phyloP scores from a whole-genome alignment of 805 yeast genomes.

The Starmerella floris region DNA sequence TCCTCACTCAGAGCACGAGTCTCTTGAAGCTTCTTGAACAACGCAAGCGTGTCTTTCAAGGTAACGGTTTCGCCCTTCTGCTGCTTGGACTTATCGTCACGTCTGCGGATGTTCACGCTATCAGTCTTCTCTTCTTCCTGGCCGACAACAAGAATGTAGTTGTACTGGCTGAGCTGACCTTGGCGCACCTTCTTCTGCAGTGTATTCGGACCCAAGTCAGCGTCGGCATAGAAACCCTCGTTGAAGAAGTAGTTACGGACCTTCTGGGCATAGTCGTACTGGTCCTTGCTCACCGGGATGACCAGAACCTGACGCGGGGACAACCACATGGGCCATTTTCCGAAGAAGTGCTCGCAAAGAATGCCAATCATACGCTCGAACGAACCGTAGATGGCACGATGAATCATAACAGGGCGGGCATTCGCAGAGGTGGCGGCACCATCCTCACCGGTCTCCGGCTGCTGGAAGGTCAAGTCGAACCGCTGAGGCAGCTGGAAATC shows the following conservation, averaged over 20 bases:
- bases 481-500: constrained; percentile 96
- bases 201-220: constrained; percentile 87
- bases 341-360: constrained; percentile 93
- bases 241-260: constrained; percentile 51
- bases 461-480: constrained; percentile 78
- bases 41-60: constrained; percentile 56
- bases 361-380: constrained; percentile 99
- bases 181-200: constrained; percentile 95
- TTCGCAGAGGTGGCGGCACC: constrained; percentile 28
- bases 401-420: constrained; percentile 95
- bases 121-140: constrained; percentile 72
- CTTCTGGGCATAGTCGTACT: constrained; percentile 75
- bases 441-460: constrained; percentile 1
- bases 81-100: constrained; percentile 88
- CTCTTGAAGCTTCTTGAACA: constrained; percentile 53
- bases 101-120: constrained; percentile 88
- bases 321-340: constrained; percentile 99
- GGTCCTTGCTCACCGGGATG: constrained; percentile 93
- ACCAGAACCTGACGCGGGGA: constrained; percentile 97
- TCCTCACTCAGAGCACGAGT: constrained; percentile 43
- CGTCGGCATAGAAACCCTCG: constrained; percentile 82
- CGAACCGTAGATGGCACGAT: constrained; percentile 95
- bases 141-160: constrained; percentile 94
- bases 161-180: constrained; percentile 88
- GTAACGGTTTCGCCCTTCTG: constrained; percentile 70